Percentiles rank a stretch among this genome's conserved stretches.
phyloP scores from a whole-genome alignment of 306 rosid genomes.

The Fragaria ananassa region DNA sequence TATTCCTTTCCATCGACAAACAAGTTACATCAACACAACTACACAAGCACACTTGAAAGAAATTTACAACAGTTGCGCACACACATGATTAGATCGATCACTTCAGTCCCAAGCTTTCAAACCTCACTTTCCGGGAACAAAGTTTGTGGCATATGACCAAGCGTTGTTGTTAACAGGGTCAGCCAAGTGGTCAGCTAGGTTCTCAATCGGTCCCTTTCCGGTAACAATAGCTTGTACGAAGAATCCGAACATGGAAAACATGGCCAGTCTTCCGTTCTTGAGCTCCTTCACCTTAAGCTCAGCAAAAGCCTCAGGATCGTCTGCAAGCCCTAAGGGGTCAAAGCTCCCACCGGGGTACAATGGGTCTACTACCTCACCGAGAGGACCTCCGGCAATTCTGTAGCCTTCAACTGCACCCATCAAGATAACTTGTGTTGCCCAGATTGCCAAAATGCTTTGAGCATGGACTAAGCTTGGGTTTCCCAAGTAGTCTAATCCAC shows the following conservation, averaged over 20 bases:
- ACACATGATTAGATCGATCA: neutral
- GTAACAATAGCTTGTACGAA: conserved; percentile 31
- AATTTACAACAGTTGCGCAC: neutral
- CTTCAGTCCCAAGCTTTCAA: neutral
- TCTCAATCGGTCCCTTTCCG: conserved; percentile 33
- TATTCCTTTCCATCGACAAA: neutral
- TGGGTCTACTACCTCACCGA: conserved; percentile 25
- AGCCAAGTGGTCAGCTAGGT: conserved; percentile 22
- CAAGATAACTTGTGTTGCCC: conserved; percentile 30
- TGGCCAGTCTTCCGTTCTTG: conserved; percentile 29
- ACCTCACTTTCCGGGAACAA: conserved; percentile 26
- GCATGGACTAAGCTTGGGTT: conserved; percentile 35
- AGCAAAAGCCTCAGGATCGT: conserved; percentile 28
- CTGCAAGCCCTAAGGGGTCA: conserved; percentile 26
- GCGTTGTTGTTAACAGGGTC: conserved; percentile 36
- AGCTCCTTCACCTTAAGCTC: conserved; percentile 37
- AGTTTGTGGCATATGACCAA: conserved; percentile 35
- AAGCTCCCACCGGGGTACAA: conserved; percentile 31
- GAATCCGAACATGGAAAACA: conserved; percentile 35
- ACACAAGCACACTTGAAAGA: neutral
- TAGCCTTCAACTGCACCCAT: conserved; percentile 33
- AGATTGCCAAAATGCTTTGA: conserved; percentile 32
- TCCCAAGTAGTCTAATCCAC: conserved; percentile 39
- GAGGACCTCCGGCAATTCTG: conserved; percentile 24
- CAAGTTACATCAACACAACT: neutral